A percentile compares a stretch with the other conserved stretches of the same genome.
Conservation (phyloP, 2,329 filamentous ascomycete species). For the Claviceps paspali region DNA sequence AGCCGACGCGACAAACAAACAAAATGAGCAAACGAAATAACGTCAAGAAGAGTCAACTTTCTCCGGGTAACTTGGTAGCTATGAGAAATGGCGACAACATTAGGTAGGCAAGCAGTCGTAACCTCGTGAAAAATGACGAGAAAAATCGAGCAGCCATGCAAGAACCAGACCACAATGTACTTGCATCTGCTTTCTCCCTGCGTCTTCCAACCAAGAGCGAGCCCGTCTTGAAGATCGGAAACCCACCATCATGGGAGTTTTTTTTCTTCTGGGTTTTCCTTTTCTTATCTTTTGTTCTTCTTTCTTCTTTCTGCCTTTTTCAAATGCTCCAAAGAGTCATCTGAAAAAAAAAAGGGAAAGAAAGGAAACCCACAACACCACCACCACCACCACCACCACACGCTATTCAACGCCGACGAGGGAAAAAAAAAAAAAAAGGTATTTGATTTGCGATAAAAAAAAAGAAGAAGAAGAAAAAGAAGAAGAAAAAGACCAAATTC, state of each 20-base stretch:
- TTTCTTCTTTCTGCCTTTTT: neutral
- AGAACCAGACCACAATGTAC: constrained; percentile 3
- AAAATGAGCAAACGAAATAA: constrained; percentile 6
- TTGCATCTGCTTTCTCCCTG: neutral
- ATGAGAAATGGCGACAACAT: constrained; percentile 16
- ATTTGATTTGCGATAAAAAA: too few relatives aligned
- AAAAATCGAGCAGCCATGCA: constrained; percentile 10
- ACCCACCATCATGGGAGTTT: too few relatives aligned
- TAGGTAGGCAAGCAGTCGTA: constrained; percentile 20
- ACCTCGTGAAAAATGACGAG: constrained; percentile 16
- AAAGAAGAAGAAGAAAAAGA: constrained; percentile 6
- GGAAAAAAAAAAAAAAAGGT: neutral
- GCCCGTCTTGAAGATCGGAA: too few relatives aligned
- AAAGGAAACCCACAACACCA: too few relatives aligned
- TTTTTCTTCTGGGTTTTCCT: too few relatives aligned
- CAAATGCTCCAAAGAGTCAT: neutral
- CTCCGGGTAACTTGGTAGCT: too few relatives aligned
- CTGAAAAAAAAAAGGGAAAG: too few relatives aligned
- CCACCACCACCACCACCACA: too few relatives aligned
- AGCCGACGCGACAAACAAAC: too few relatives aligned
- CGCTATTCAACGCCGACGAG: neutral
- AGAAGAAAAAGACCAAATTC: constrained; percentile 6
- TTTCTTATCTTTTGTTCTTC: neutral
- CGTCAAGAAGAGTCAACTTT: too few relatives aligned
- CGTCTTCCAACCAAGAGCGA: too few relatives aligned